Evolutionary conservation across 2,329 filamentous ascomycete genomes (phyloP), one percentile per base, ranked within the genome.

Genomic region (Aspergillus unguis): DNA sequence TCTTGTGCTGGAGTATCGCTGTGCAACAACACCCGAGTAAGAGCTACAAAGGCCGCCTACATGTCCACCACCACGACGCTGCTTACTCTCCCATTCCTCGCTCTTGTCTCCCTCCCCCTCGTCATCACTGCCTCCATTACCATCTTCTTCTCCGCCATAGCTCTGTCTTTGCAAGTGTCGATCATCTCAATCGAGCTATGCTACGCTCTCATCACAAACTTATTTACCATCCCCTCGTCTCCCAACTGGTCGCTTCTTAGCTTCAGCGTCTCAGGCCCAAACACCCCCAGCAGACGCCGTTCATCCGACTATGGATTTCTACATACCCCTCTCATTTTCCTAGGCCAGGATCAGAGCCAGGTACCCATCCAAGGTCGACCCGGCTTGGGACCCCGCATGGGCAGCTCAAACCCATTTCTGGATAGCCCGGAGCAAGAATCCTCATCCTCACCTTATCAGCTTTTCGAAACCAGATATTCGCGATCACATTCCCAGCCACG

Each of bases 171-270:
- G 56, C 79, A 85, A 26, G 79, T 85, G 26, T 72, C 80, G 42
- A 64, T 86, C 47, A 79, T 87, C 51, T 87, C 87, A 63, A 70
- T 86, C 55, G 84, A 87, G 62, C 75, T 88, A 47, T 79, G 76
- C 40, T 67, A 83, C 23, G 81, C 81, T 6, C 73, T 86, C 3
- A 64, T 86, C 2, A 78, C 80, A 5, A 80, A 80, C 48, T 80
- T 81, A 55, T 67, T 87, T 28, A 71, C 74, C 49, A 54, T 70
- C 9, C 61, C 63, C 6, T 61, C 54, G 4, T 61, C 67, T 3
- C 46, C 60, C 6, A 63, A 56, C 7, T 62, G 59, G 2, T 68
- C 68, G 5, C 58, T 69, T 8, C 49, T 67, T 35, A 61, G 62
- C 29, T 68, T 69, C 44, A 55, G 60, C 11, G 58, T 65, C 5